A percentile compares a stretch with the other conserved stretches of the same genome.
These are phyloP conservation scores for Monosporascus ibericus DNA, from an alignment of 2,329 filamentous ascomycete genomes.

Conservation along the genomic window DNA sequence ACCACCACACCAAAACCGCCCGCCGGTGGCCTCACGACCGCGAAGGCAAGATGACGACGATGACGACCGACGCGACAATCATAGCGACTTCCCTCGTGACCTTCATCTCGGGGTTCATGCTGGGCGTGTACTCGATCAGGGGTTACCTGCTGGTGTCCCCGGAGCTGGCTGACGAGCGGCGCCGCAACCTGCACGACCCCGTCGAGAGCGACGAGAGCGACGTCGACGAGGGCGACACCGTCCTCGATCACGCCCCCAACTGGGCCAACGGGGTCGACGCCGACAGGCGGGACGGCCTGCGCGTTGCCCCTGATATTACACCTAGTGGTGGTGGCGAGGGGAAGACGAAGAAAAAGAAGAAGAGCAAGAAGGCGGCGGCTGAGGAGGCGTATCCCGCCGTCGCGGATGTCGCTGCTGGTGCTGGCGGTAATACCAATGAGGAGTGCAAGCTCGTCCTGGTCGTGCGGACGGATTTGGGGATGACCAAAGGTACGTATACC, in stretches of 20 bases:
- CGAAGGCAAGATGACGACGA: neutral
- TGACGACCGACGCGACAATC: slow-evolving; percentile 51
- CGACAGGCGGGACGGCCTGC: slow-evolving; percentile 52
- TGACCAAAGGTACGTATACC: slow-evolving; percentile 76
- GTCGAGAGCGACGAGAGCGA: slow-evolving; percentile 66
- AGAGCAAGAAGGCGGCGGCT: slow-evolving; percentile 14
- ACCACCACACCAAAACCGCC: neutral
- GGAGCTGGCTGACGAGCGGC: slow-evolving; percentile 49
- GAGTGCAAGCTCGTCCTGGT: slow-evolving; percentile 94
- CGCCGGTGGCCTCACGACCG: neutral
- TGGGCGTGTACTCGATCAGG: slow-evolving; percentile 66
- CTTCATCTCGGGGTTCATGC: slow-evolving; percentile 71
- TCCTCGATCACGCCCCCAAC: slow-evolving; percentile 62
- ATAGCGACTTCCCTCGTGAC: slow-evolving; percentile 69
- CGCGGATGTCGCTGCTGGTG: slow-evolving; percentile 13
- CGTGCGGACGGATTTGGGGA: slow-evolving; percentile 88
- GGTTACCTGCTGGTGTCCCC: slow-evolving; percentile 52
- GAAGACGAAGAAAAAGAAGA: slow-evolving; percentile 8
- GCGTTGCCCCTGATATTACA: slow-evolving; percentile 12
- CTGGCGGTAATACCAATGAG: slow-evolving; percentile 44
- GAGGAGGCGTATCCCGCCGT: slow-evolving; percentile 38
- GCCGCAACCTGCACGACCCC: slow-evolving; percentile 51
- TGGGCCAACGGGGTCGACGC: slow-evolving; percentile 58
- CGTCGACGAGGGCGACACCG: slow-evolving; percentile 51
- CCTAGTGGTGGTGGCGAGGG: slow-evolving; percentile 4